Evolutionary conservation across 257 asterid genomes (phyloP), one percentile per base, ranked within the genome.

Genomic region (Fraxinus pennsylvanica): DNA sequence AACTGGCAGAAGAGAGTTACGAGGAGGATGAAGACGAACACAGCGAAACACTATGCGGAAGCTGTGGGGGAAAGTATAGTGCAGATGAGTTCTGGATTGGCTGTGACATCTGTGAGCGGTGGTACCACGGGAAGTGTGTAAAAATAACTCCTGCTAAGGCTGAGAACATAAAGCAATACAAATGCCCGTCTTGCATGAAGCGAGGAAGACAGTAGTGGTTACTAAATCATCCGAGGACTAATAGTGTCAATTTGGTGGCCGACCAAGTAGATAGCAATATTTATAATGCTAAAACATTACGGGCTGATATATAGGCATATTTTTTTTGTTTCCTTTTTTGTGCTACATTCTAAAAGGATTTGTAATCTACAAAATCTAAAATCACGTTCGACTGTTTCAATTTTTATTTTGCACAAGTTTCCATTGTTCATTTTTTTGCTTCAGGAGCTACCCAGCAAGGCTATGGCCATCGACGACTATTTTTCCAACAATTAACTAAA

Each of bases 41-140:
- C 35, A 87, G 90, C 30, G 91, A 89, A 80, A 87, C 91, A 45
- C 84, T 87, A 17, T 89, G 93, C 72, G 93, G 93, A 74, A 87
- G 84, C 86, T 87, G 93, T 29, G 93, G 93, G 52, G 93, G 91
- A 76, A 85, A 82, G 68, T 89, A 89, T 86, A 87, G 81, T 65
- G 93, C 88, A 5, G 90, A 89, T 70, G 93, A 87, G 76, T 89
- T 87, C 84, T 89, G 93, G 93, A 89, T 89, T 71, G 93, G 91
- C 36, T 87, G 91, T 35, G 93, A 89, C 83, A 83, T 87, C 45
- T 89, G 93, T 36, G 91, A 89, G 80, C 82, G 85, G 75, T 89
- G 91, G 93, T 89, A 67, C 83, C 93, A 89, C 68, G 93, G 93
- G 79, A 89, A 89, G 77, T 89, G 93, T 19, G 93, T 89, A 84